Base-by-base conservation (phyloP, 352 stramenopile species). In the Lagenidium giganteum region DNA sequence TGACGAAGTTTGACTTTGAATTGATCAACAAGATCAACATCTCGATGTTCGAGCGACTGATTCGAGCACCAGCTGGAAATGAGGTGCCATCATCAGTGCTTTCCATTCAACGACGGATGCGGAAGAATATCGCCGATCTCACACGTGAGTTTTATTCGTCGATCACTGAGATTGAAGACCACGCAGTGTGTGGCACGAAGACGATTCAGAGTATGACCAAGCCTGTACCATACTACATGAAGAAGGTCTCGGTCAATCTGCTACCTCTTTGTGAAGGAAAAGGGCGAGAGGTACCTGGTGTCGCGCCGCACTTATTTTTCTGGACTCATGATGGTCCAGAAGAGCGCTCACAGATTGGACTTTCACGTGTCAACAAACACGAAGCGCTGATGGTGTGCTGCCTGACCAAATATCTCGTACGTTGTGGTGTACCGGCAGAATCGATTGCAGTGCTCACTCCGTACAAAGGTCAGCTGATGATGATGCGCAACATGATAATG, bases 31-130 rank as follows among this genome's bases (percentile, higher is more conserved):
- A 84, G 50, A 87, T 96, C 22, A 93, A 93, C 43, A 76, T 92
- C 6, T 94, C 79, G 12, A 83, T 96, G 75, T 96, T 96, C 55
- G 76, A 96, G 51, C 41, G 83, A n/a, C 50, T 96, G 20, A 90
- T 96, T 45, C 64, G 62, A 40, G 72, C 85, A 2, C 81, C 83
- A 8, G 47, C 53, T 2, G 59, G 64, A 0, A 72, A 87, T 43
- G 52, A 67, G 39, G 70, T 94, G 0, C 83, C 81, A 9, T 87
- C 74, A 0, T 88, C 76, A 4, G 80, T 93, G 1, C 37, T 96
- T 6, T 94, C 81, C 9, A 82, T 96, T 39, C 85, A 96, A 42
- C 66, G 83, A 4, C 78, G 83, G 14, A 96, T 96, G 85, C 78
- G 85, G 5, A 87, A 74, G 37, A 82, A 90, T 33, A 91, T 96